A percentile compares a stretch with the other conserved stretches of the same genome.
These are phyloP conservation scores for Plasmodium fragile DNA, from an alignment of 169 alveolate genomes.

Conservation along the genomic window DNA sequence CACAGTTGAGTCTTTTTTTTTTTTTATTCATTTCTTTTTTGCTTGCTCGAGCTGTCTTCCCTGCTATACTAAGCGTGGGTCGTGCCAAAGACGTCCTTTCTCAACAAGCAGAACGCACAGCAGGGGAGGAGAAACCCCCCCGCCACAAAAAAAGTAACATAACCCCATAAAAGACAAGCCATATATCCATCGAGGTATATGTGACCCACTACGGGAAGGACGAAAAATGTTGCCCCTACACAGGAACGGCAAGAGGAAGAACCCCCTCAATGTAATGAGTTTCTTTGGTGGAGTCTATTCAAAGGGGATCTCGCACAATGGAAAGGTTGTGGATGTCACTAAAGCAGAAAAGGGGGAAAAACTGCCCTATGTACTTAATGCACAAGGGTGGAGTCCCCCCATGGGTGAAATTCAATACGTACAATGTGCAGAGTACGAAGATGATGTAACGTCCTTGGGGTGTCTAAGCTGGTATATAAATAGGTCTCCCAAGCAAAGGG, in stretches of 20 bases:
- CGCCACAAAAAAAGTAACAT: neutral
- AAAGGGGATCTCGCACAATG: neutral
- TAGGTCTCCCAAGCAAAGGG: constrained; percentile 2
- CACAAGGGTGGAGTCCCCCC: neutral
- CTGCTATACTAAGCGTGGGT: neutral
- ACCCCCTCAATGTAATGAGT: neutral
- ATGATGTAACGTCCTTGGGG: neutral
- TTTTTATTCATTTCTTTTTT: neutral
- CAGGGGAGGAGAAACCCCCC: neutral
- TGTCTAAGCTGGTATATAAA: constrained; percentile 30
- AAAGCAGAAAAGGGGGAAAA: neutral
- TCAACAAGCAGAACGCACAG: neutral
- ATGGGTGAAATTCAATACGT: neutral
- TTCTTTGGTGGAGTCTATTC: neutral
- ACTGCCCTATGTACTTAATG: neutral
- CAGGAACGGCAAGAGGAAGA: constrained; percentile 2
- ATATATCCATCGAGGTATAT: too few relatives aligned
- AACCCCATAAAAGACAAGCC: neutral
- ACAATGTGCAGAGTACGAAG: neutral
- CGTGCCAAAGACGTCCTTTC: neutral
- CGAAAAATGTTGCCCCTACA: constrained; percentile 27
- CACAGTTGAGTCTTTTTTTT: neutral
- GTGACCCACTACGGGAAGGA: neutral
- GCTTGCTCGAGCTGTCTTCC: neutral
- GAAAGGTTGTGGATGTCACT: neutral